phyloP scores from a whole-genome alignment of 2,329 filamentous ascomycete genomes.

The Aspergillus brasiliensis region DNA sequence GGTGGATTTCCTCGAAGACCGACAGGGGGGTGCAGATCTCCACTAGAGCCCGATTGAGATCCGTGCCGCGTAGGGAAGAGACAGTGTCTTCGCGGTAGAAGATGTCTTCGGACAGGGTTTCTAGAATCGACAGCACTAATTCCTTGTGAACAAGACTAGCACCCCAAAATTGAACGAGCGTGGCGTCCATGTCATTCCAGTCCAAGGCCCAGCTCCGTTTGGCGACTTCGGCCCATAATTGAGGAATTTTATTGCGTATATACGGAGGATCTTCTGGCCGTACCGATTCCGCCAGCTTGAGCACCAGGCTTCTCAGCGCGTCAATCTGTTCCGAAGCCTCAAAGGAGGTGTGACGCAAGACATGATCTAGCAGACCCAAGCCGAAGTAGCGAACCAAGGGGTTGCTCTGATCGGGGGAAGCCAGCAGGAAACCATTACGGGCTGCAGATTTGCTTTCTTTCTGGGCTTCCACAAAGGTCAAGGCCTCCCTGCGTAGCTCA shows the following conservation, averaged over 20 bases:
- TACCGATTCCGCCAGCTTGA: constrained; percentile 74
- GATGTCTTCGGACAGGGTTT: constrained; percentile 90
- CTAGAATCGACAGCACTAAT: constrained; percentile 83
- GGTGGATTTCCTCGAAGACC: constrained; percentile 75
- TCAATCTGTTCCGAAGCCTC: constrained; percentile 67
- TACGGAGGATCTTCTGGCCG: constrained; percentile 74
- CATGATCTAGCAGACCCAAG: constrained; percentile 85
- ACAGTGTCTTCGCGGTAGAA: constrained; percentile 89
- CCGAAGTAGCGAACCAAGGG: constrained; percentile 90
- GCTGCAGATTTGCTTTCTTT: constrained; percentile 80
- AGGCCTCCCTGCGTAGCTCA: constrained; percentile 77
- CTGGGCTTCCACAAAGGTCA: constrained; percentile 80
- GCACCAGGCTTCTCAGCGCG: constrained; percentile 72
- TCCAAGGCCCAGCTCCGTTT: constrained; percentile 91
- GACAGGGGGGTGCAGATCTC: constrained; percentile 85
- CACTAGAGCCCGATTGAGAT: constrained; percentile 84
- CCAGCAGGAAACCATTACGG: constrained; percentile 80
- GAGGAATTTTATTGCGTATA: constrained; percentile 88
- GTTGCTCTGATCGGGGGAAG: constrained; percentile 72
- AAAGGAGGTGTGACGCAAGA: constrained; percentile 81
- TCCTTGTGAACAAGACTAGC: constrained; percentile 69
- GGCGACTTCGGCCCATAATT: constrained; percentile 91
- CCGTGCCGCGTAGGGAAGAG: constrained; percentile 77
- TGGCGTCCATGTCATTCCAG: constrained; percentile 92
- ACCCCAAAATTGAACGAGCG: constrained; percentile 78